phyloP scores from a whole-genome alignment of 805 yeast genomes.

The Hanseniaspora taiwanica region DNA sequence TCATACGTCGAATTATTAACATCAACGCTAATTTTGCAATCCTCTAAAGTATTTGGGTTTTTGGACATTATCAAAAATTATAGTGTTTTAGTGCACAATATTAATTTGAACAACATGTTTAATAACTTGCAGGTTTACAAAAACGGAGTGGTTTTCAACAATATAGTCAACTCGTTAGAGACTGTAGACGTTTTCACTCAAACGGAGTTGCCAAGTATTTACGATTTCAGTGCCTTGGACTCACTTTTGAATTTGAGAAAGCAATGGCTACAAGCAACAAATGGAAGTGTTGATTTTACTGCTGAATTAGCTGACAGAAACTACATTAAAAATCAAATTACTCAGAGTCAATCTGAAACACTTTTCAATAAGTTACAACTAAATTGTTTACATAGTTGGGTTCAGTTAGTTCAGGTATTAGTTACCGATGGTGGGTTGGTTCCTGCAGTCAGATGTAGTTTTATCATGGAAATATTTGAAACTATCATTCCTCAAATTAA shows the following conservation, averaged over 20 bases:
- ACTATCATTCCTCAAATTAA: constrained; percentile 62
- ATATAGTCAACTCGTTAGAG: background rate
- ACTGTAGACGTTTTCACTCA: background rate
- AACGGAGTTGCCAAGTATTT: constrained; percentile 18
- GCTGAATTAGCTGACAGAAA: constrained; percentile 13
- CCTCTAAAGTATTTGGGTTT: constrained; percentile 55
- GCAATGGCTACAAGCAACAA: constrained; percentile 9
- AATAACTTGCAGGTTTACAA: constrained; percentile 1
- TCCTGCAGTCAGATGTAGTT: constrained; percentile 35
- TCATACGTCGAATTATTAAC: constrained; percentile 40
- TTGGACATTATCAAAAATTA: constrained; percentile 53
- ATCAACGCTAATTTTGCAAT: constrained; percentile 35
- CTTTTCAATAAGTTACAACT: constrained; percentile 41
- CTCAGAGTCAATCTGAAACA: constrained; percentile 33
- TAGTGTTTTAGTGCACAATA: background rate
- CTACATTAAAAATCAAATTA: constrained; percentile 25
- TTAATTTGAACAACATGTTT: background rate
- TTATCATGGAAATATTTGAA: constrained; percentile 68
- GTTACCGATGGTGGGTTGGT: constrained; percentile 47
- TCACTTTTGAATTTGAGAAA: constrained; percentile 20
- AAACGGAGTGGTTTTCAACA: constrained; percentile 1
- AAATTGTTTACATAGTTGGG: constrained; percentile 69
- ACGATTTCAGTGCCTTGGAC: constrained; percentile 31
- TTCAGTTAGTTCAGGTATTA: constrained; percentile 59
- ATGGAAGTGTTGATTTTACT: constrained; percentile 8